Evolutionary conservation across 306 rosid genomes (phyloP), one percentile per base, ranked within the genome.

Genomic region (Carpinus viminea): DNA sequence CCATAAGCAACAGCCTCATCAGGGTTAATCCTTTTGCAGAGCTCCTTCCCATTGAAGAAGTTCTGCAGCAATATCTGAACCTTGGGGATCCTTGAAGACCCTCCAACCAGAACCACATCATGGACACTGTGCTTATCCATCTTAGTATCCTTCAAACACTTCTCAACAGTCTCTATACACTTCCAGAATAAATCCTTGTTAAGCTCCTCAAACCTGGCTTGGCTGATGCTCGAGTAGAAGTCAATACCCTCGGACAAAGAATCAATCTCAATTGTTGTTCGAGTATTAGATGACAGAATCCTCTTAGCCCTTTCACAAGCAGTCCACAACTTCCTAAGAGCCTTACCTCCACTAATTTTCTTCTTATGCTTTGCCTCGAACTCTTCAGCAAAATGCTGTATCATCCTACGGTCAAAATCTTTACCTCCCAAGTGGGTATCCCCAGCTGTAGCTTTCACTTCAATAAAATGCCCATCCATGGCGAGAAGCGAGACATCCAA

Each of bases 31-130:
- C 86, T 84, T 72, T 84, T 84, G 79, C 86, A 87, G 43, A 87
- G 83, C 83, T 87, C 88, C 77, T 87, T 87, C 0, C 91, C 91
- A 4, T 78, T 81, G 74, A 85, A 82, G 48, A 85, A 87, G 12
- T 85, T 88, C 18, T 85, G 83, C 82, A 87, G 72, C 8, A 87
- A 12, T 18, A 85, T 81, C 34, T 87, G 91, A 72, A 87, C 91
- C 81, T 85, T 87, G 0, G 88, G 87, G 7, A 87, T 87, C 74
- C 88, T 87, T 1, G 91, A 85, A 1, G 88, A 87, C 0, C 91
- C 91, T 36, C 91, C 91, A 12, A 87, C 91, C 56, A 87, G 88
- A 77, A 87, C 91, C 53, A 85, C 91, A 72, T 87, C 91, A 12
- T 87, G 85, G 51, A 87, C 82, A 0, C 7, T 85, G 51, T 72